These are phyloP conservation scores for Mortierella antarctica DNA, from an alignment of 192 early-diverging fungal species.

Conservation along the genomic window DNA sequence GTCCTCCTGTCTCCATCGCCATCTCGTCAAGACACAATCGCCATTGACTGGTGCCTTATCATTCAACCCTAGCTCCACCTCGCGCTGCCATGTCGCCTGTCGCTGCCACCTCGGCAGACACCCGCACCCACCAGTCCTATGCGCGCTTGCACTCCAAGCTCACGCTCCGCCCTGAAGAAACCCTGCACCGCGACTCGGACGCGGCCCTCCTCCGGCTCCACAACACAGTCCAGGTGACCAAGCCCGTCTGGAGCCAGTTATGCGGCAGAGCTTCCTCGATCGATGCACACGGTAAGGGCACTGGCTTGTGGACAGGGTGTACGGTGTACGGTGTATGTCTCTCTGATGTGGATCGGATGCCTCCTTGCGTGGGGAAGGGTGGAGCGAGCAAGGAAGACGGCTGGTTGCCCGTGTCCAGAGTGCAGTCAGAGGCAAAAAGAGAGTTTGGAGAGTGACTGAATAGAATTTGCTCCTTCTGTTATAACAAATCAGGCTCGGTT, in stretches of 20 bases:
- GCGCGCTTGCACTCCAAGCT: conserved; percentile 34
- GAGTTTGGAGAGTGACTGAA: not conserved
- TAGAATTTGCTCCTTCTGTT: not conserved
- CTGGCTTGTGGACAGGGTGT: not conserved
- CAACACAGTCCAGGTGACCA: conserved; percentile 40
- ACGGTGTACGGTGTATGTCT: no score
- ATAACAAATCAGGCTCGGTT: conserved; percentile 54
- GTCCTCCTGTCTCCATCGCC: no score
- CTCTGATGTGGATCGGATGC: not conserved
- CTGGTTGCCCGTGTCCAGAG: no score
- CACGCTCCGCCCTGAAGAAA: conserved; percentile 33
- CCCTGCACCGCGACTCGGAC: conserved; percentile 7
- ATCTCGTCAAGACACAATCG: no score
- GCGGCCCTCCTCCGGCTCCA: conserved; percentile 21
- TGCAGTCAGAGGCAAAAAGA: not conserved
- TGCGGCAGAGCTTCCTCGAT: not conserved
- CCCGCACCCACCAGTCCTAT: conserved; percentile 1
- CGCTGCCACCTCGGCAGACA: not conserved
- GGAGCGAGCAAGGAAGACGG: not conserved
- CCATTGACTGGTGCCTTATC: not conserved
- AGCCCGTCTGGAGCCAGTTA: conserved; percentile 35
- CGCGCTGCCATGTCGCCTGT: conserved; percentile 9
- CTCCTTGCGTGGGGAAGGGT: not conserved
- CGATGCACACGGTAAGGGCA: conserved; percentile 17
- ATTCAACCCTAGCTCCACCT: not conserved